phyloP scores from a whole-genome alignment of 2,329 filamentous ascomycete species.

The Diaporthe batatas region DNA sequence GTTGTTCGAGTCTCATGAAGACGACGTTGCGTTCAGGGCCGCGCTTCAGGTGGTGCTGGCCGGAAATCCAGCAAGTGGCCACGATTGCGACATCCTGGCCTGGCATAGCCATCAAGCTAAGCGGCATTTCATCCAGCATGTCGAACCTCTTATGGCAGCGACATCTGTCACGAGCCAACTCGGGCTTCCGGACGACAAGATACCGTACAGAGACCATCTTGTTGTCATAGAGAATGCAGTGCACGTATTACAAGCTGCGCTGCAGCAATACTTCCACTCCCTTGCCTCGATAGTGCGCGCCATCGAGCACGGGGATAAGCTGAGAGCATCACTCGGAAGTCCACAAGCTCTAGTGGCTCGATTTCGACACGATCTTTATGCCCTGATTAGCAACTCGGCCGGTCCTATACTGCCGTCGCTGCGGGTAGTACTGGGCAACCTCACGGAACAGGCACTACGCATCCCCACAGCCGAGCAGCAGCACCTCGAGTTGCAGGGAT shows the following conservation, averaged over 20 bases:
- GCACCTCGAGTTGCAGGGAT: background rate
- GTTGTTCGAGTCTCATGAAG: slow-evolving; percentile 55
- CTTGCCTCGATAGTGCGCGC: slow-evolving; percentile 65
- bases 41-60: slow-evolving; percentile 69
- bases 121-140: slow-evolving; percentile 71
- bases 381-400: slow-evolving; percentile 74
- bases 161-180: slow-evolving; percentile 49
- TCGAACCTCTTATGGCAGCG: slow-evolving; percentile 67
- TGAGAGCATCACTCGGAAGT: slow-evolving; percentile 51
- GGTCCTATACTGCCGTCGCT: slow-evolving; percentile 68
- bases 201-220: slow-evolving; percentile 60
- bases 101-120: slow-evolving; percentile 74
- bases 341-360: slow-evolving; percentile 55
- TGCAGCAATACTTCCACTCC: slow-evolving; percentile 69
- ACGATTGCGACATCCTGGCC: slow-evolving; percentile 68
- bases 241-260: slow-evolving; percentile 70
- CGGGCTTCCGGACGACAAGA: slow-evolving; percentile 41
- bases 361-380: slow-evolving; percentile 73
- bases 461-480: slow-evolving; percentile 44
- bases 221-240: slow-evolving; percentile 63
- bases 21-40: slow-evolving; percentile 61
- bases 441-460: slow-evolving; percentile 65
- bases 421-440: slow-evolving; percentile 64
- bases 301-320: slow-evolving; percentile 51
- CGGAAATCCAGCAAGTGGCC: slow-evolving; percentile 61